phyloP scores from a whole-genome alignment of 768 basidiomycete species.

The Trametes coccinea region DNA sequence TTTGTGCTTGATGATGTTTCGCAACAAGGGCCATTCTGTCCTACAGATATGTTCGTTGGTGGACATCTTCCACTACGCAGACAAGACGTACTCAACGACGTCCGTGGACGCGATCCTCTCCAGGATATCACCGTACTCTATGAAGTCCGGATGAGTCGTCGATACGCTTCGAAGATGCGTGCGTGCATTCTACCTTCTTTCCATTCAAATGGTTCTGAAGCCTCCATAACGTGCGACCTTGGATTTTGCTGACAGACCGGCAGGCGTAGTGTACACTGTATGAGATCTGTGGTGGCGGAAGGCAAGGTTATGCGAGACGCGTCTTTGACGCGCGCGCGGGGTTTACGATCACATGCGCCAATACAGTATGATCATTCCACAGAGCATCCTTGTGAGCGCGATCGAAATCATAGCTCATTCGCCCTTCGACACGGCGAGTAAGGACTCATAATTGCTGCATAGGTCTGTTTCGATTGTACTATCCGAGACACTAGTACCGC shows the following conservation, averaged over 20 bases:
- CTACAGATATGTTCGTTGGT: neutral
- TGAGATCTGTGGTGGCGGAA: neutral
- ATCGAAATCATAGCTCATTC: too few relatives aligned
- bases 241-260: too few relatives aligned
- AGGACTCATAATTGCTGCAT: too few relatives aligned
- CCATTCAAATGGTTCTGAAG: slow-evolving; percentile 44
- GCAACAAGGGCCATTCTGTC: slow-evolving; percentile 65
- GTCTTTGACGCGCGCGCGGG: neutral
- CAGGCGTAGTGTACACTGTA: too few relatives aligned
- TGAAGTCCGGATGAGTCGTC: slow-evolving; percentile 19
- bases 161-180: neutral
- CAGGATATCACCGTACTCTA: slow-evolving; percentile 61
- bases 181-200: slow-evolving; percentile 43
- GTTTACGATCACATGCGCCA: too few relatives aligned
- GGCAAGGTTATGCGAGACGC: neutral
- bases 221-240: too few relatives aligned
- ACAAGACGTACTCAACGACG: slow-evolving; percentile 53
- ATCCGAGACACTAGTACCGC: too few relatives aligned
- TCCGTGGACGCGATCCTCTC: slow-evolving; percentile 68
- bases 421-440: too few relatives aligned
- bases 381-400: too few relatives aligned
- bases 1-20: slow-evolving; percentile 72
- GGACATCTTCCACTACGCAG: neutral
- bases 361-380: too few relatives aligned
- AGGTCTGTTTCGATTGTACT: too few relatives aligned